Conservation (phyloP, 2,329 filamentous ascomycete species). For the Epicoccum sorghinum region DNA sequence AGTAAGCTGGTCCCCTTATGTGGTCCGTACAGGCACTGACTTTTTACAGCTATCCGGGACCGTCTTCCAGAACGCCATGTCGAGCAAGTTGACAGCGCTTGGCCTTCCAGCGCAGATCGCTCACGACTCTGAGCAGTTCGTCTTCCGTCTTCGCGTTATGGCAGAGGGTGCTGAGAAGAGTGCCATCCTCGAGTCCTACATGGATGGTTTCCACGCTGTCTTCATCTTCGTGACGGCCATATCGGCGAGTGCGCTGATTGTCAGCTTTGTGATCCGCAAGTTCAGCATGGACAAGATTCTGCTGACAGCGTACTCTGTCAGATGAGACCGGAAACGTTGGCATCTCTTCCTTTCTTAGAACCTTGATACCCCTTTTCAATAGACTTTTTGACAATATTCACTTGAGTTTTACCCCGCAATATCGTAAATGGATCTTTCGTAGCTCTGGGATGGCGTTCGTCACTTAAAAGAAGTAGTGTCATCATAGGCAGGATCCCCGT, state of each 20-base stretch:
- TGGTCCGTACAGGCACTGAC: constrained; percentile 1
- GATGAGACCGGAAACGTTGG: constrained; percentile 5
- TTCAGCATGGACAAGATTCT: constrained; percentile 42
- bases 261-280: constrained; percentile 36
- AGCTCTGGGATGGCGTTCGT: not conserved
- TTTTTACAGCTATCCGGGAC: constrained; percentile 31
- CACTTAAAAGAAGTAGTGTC: not conserved
- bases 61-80: constrained; percentile 52
- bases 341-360: not conserved
- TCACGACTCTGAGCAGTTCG: constrained; percentile 37
- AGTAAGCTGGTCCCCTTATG: constrained; percentile 11
- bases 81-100: constrained; percentile 28
- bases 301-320: constrained; percentile 28
- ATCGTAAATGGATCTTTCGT: no score
- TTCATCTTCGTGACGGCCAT: constrained; percentile 32
- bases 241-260: constrained; percentile 30
- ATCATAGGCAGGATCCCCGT: no score
- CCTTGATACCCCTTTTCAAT: not conserved
- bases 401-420: no score
- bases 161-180: constrained; percentile 20
- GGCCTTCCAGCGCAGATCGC: constrained; percentile 32
- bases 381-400: not conserved
- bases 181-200: constrained; percentile 32
- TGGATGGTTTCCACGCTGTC: constrained; percentile 33
- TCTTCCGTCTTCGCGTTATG: constrained; percentile 31